Base-by-base conservation (phyloP, 1,284 basidiomycete species). In the Naganishia cerealis region DNA sequence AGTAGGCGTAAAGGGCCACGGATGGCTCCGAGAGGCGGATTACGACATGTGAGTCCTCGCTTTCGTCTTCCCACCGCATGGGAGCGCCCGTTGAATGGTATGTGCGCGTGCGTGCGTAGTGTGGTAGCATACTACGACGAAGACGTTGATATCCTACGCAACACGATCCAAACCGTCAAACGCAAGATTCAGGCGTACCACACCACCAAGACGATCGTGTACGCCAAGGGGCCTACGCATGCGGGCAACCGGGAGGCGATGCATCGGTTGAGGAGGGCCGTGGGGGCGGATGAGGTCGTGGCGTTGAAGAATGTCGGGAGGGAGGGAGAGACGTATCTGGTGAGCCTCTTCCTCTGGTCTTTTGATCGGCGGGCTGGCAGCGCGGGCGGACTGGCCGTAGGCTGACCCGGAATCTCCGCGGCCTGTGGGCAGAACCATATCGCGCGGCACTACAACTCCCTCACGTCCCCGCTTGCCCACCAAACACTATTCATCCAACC, bases 401-500 rank as follows among this genome's bases (percentile, higher is more conserved):
- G 15, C 36, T 50, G 15, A 29, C 10, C 12, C 26, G 16, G 21
- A 43, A 46, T 15, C 29, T 7, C 52, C 9, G 1, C 36, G n/a
- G n/a, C n/a, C n/a, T n/a, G 7, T 18, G 16, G 24, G 16, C 40
- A 75, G 74, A 70, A 71, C 21, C 77, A 78, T 57, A 76, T 78
- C 26, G 67, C 72, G 3, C 65, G 75, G 29, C 72, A 74, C 54
- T 76, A 76, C 54, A 67, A 72, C 10, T 58, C 66, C 6, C 42
- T 71, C 0, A 29, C 29, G 2, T 61, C 67, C 2, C 67, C 72
- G 21, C 67, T 78, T 8, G 77, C 76, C 13, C 74, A 71, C 39
- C 73, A 76, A 43, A 80, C 79, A 9, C 73, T 78, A 38, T 79
- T 80, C 68, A 72, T 80, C 55, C 79, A 80, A 67, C 79, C 80